Evolutionary conservation across 163 green algal genomes (phyloP), one percentile per base, ranked within the genome.

Genomic region (Scenedesmus sp.): DNA sequence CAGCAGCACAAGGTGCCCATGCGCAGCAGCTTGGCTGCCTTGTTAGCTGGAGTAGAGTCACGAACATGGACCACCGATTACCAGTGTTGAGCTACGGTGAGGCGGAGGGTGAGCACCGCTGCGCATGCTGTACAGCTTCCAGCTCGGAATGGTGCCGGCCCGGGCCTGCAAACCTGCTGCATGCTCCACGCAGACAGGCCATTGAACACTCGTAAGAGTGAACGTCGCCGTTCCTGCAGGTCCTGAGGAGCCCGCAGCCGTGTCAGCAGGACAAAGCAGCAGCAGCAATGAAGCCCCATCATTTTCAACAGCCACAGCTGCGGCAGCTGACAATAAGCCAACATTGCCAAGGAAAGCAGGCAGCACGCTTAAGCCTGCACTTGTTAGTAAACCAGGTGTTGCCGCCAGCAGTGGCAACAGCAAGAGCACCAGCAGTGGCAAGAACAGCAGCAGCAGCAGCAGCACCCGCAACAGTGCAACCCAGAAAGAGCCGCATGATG

Each of bases 71-170:
- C 9, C 70, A 43, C 26, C 46, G 84, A 7, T 6, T 89, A 33
- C 84, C 84, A 30, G 84, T 81, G 22, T 49, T 89, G 40, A 46
- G 61, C 40, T 89, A 89, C 65, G 56, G 56, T 70, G 56, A 70
- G 56, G 73, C 37, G 6, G 68, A 24, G 35, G n/a, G 35, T 35
- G 26, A 56, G 49, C 15, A 13, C 13, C 49, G 13, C 15, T 12
- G 24, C 7, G 30, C 65, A 76, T 40, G 65, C 6, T 76, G 65
- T 76, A 76, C 65, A 76, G 65, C 65, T 76, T 76, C 65, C 30
- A 40, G 30, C 37, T 40, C 65, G 7, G 12, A 16, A 76, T 76
- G 30, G 65, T 30, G 65, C 65, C 65, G 65, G 65, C 30, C 65
- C 65, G 65, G 65, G 65, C 7, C 40, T 76, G 65, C 65, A 0